Base-by-base conservation (phyloP, 2,329 filamentous ascomycete genomes). In the Pseudophaeomoniella oleicola region DNA sequence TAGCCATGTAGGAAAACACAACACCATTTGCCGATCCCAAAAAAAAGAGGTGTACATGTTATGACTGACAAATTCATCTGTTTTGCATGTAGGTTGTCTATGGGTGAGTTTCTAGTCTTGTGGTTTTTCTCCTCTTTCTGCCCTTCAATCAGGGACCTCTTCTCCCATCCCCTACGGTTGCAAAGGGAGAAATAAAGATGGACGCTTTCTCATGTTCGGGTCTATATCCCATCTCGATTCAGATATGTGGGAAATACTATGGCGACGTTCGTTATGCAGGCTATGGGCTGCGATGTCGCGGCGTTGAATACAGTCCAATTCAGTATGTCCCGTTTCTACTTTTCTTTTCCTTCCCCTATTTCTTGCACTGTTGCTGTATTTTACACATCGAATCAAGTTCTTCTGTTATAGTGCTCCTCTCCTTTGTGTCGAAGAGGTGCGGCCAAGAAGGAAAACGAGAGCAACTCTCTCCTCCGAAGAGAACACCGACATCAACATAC, bases 181-280 rank as follows among this genome's bases (percentile, higher is more conserved):
- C 22, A 27, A n/a, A 9, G 9, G 22, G 22, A 27, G 9, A 27
- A 34, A 32, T 19, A 4, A 22, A 39, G 32, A 35, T 14, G 32
- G 17, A 16, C 5, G 13, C 19, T 17, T 30, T 18, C n/a, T 35
- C 29, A 13, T 6, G 12, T 34, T 13, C 6, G 14, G 13, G 27
- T 30, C 30, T 18, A 17, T 14, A 37, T 33, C 33, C 38, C 13
- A n/a, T n/a, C 15, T 27, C 36, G 12, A 30, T 13, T 44, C 56
- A 94, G 90, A 55, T 88, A 94, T 70, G 90, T 98, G 47, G 90
- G 90, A 36, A 98, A 98, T 58, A 94, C 88, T 51, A 94, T 98
- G 68, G 87, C 87, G 30, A 86, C 86, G 1, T 92, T 94, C 53
- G 84, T 87, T 46, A 80, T 98, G 70, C 88, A 98, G 58, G 81